Base-by-base conservation (phyloP, 208 protist species). In the Trypanosoma conorhini region DNA sequence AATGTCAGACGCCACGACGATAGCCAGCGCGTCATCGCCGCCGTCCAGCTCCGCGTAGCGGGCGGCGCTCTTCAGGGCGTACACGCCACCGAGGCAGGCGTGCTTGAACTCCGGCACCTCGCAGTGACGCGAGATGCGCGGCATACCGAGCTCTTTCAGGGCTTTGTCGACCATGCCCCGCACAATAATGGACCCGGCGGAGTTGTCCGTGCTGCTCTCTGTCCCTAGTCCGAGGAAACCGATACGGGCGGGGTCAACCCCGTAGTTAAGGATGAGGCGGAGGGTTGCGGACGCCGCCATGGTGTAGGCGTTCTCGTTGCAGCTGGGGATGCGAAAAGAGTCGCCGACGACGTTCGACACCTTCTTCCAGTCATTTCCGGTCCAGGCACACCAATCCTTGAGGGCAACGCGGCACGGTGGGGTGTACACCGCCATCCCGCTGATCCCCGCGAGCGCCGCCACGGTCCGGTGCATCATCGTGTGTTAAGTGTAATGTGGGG, bases 51-150 rank as follows among this genome's bases (percentile, higher is more conserved):
- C 70, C 54, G 77, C 71, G 67, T 88, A 95, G 65, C 92, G 89
- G 5, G 77, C 69, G 56, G 89, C 92, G 70, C 85, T 88, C 84
- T 96, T 85, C 56, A 96, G 79, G 9, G 92, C 92, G 75, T 96
- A 96, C 65, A 96, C 88, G 17, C 92, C 92, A 58, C 85, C 92
- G 26, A 96, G 86, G 74, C 92, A 96, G n/a, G 92, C 92, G 77
- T 96, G 92, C 74, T 96, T 96, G 74, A 96, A 96, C 82, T 96
- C 89, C 40, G 92, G 92, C 66, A 96, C 92, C 74, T 96, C 92
- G 70, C 88, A 94, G 81, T 93, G 74, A 62, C 89, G 88, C 24
- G 89, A 91, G 60, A 96, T 65, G 48, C 70, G 30, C 0, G 88
- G 86, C 72, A 95, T 68, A 63, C 81, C 82, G 48, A 96, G 77